Conservation (phyloP, 352 stramenopile genomes). For the Globisporangium radiosum region DNA sequence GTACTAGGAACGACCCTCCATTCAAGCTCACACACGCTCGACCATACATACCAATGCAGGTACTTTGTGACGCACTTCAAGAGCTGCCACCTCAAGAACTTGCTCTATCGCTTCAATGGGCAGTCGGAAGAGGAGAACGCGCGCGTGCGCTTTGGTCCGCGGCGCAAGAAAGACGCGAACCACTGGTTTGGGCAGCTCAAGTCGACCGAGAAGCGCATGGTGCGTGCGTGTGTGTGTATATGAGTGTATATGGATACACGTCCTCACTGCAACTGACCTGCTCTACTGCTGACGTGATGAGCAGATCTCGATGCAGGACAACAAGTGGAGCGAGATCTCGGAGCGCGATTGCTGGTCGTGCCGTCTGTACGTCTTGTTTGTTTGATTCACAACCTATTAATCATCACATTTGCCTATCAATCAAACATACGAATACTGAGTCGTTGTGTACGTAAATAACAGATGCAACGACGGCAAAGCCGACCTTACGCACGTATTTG, state of each 20-base stretch:
- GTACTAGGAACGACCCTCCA: too few relatives aligned
- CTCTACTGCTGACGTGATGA: not conserved
- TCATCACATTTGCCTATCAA: too few relatives aligned
- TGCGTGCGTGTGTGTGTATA: constrained; percentile 7
- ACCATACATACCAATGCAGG: constrained; percentile 11
- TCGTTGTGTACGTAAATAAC: too few relatives aligned
- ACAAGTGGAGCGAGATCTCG: constrained; percentile 77
- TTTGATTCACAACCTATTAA: too few relatives aligned
- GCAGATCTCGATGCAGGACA: constrained; percentile 82
- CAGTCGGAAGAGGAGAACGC: constrained; percentile 71
- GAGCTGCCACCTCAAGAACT: constrained; percentile 69
- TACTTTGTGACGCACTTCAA: constrained; percentile 84
- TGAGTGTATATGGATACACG: not conserved
- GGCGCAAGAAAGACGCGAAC: constrained; percentile 61
- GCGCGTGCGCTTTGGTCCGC: constrained; percentile 59
- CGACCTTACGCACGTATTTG: constrained; percentile 60
- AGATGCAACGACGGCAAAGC: constrained; percentile 54
- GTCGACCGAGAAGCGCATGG: constrained; percentile 82
- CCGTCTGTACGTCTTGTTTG: constrained; percentile 27
- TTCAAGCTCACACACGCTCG: too few relatives aligned
- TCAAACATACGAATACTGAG: too few relatives aligned
- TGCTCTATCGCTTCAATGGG: constrained; percentile 74
- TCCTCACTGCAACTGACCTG: not conserved
- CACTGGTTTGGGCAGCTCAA: constrained; percentile 75
- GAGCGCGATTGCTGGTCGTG: constrained; percentile 73